Base-by-base conservation (phyloP, 148 eudicot species). In the Euryodendron excelsum region DNA sequence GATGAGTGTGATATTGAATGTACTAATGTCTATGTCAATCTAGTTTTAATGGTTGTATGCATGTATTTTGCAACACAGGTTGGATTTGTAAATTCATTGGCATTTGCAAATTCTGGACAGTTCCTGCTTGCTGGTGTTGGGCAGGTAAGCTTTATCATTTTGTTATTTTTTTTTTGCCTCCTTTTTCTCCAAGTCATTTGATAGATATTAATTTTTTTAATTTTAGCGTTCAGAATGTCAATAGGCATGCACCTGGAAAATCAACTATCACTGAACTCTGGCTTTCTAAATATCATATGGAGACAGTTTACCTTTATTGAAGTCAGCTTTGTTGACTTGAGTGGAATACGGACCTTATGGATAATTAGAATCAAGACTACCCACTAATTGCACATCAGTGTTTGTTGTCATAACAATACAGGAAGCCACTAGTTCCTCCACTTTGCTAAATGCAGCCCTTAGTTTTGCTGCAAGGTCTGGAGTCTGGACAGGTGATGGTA, bases 71-170 rank as follows among this genome's bases (percentile, higher is more conserved):
- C 65, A 63, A 77, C 76, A 58, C 89, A 96, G 99, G 86, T 59
- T 68, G 99, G 99, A 52, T 96, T 87, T 80, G 91, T 93, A 70
- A 96, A 92, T 82, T 92, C 99, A 0, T 79, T 96, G 86, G 95
- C 96, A 55, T 87, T 93, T 84, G 95, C 99, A n/a, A 93, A 87
- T 83, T 96, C 99, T 37, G 99, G 98, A 80, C 79, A 80, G 75
- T 96, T 96, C 85, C 81, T 96, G 41, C 84, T 96, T 74, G 98
- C 99, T 86, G 99, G 94, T 60, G 90, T 96, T 80, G 99, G 98
- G 45, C 91, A 96, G 98, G 99, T 96, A 62, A 86, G 67, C 11
- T n/a, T 23, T 68, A 72, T 25, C 60, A 39, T 53, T 41, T 37
- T 45, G 20, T 48, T 48, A n/a, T n/a, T n/a, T n/a, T n/a, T 48